phyloP scores from a whole-genome alignment of 805 yeast species.

The Metschnikowia continentalis region DNA sequence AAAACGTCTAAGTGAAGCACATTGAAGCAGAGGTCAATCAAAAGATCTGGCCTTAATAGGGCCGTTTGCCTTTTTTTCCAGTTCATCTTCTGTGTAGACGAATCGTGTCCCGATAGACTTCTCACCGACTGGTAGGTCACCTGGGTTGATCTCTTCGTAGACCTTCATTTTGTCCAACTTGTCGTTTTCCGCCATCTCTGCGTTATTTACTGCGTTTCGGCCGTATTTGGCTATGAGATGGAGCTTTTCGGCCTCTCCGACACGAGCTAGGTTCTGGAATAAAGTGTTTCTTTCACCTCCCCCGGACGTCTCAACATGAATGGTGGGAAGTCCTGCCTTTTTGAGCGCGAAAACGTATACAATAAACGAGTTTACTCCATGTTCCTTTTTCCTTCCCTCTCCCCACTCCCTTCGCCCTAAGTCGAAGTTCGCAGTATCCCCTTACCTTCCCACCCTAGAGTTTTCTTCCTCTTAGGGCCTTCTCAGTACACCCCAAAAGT shows the following conservation, averaged over 20 bases:
- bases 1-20: too few relatives aligned
- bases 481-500: too few relatives aligned
- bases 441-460: too few relatives aligned
- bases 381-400: too few relatives aligned
- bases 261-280: background rate
- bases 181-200: background rate
- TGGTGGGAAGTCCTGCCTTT: background rate
- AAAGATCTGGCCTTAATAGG: background rate
- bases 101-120: background rate
- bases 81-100: slow-evolving; percentile 3
- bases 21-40: too few relatives aligned
- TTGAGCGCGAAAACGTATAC: too few relatives aligned
- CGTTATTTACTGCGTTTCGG: background rate
- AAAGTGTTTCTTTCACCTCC: background rate
- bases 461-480: too few relatives aligned
- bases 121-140: background rate
- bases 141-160: slow-evolving; percentile 1
- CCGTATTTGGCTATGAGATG: background rate
- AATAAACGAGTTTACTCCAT: too few relatives aligned
- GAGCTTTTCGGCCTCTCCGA: background rate
- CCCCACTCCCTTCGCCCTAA: too few relatives aligned
- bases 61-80: slow-evolving; percentile 3
- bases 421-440: too few relatives aligned
- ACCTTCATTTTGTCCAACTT: slow-evolving; percentile 2
- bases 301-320: background rate